Conservation (phyloP, 1,284 basidiomycete species). For the Papiliotrema flavescens region DNA sequence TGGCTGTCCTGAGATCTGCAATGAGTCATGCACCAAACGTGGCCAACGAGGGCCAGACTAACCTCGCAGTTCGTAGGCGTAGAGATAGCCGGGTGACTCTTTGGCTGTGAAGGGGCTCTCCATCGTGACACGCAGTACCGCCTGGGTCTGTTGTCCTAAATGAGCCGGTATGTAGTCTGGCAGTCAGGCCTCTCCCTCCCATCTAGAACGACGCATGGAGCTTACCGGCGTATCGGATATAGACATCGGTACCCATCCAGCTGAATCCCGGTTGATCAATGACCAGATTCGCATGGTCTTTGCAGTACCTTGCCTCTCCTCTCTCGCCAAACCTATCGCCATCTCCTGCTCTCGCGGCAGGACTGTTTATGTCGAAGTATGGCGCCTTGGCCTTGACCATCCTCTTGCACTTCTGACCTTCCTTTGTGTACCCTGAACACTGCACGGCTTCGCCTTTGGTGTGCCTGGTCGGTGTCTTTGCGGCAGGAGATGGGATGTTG, state of each 20-base stretch:
- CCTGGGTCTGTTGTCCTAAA: slow-evolving; percentile 45
- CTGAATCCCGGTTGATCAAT: slow-evolving; percentile 44
- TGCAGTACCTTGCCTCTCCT: slow-evolving; percentile 38
- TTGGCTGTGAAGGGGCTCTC: slow-evolving; percentile 35
- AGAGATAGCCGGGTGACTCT: slow-evolving; percentile 45
- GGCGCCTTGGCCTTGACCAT: neutral
- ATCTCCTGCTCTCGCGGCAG: too few species aligned
- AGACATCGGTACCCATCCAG: slow-evolving; percentile 31
- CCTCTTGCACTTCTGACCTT: neutral
- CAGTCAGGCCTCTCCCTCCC: neutral
- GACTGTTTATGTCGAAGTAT: neutral
- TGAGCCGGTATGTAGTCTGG: slow-evolving; percentile 41
- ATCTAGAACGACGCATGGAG: neutral
- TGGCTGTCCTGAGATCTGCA: slow-evolving; percentile 29
- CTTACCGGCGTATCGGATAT: slow-evolving; percentile 43
- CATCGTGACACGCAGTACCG: slow-evolving; percentile 46
- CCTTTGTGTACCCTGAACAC: slow-evolving; percentile 43
- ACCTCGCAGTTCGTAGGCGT: slow-evolving; percentile 48
- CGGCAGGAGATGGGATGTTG: too few species aligned
- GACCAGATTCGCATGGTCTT: slow-evolving; percentile 46
- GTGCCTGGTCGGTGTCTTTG: neutral
- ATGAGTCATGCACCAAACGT: neutral
- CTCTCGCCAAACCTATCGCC: neutral
- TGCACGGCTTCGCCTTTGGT: slow-evolving; percentile 13
- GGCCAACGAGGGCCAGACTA: neutral